Percentiles rank a stretch among this genome's conserved stretches.
Conservation (phyloP, 768 basidiomycete genomes). For the Pleurotus citrinopileatus region DNA sequence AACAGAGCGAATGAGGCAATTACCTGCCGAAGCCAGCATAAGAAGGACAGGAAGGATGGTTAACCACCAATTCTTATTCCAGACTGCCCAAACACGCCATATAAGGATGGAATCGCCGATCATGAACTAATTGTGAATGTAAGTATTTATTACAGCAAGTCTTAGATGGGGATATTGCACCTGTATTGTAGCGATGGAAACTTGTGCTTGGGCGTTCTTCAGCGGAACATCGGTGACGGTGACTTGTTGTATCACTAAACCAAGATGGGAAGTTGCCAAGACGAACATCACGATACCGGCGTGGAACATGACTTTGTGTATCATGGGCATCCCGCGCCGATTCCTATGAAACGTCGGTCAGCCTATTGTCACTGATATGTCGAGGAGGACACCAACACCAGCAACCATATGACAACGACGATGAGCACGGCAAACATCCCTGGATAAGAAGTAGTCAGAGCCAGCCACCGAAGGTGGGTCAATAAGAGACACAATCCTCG, state of each 20-base stretch:
- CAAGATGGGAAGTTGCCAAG: conserved; percentile 2
- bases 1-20: background rate
- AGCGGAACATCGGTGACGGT: conserved; percentile 4
- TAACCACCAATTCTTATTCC: conserved; percentile 9
- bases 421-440: conserved; percentile 6
- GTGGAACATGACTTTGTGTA: conserved; percentile 7
- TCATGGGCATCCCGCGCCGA: conserved; percentile 4
- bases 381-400: background rate
- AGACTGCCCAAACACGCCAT: conserved; percentile 7
- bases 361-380: background rate
- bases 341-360: background rate
- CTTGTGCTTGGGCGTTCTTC: conserved; percentile 8
- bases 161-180: background rate
- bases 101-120: conserved; percentile 7
- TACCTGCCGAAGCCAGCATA: conserved; percentile 5
- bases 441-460: background rate
- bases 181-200: conserved; percentile 7
- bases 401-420: conserved; percentile 8
- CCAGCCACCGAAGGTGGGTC: background rate
- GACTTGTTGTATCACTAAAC: conserved; percentile 8
- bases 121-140: background rate
- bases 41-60: conserved; percentile 1
- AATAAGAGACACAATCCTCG: background rate
- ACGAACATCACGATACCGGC: conserved; percentile 10
- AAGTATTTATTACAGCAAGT: background rate